phyloP scores from a whole-genome alignment of 108 stramenopile species.

The Pseudonitzschia multistriata region DNA sequence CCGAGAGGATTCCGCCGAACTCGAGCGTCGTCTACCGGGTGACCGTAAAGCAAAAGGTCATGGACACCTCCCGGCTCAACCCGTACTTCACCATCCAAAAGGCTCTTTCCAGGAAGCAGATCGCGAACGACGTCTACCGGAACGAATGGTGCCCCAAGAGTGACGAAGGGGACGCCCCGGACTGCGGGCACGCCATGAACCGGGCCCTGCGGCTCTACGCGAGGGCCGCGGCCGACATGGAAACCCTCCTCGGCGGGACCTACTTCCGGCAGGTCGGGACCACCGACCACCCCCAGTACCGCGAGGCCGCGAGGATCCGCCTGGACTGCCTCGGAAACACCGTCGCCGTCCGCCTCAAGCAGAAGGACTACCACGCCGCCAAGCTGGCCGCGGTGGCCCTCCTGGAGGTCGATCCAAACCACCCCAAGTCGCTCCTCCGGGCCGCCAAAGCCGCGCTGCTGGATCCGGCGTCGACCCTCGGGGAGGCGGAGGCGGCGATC shows the following conservation, averaged over 20 bases:
- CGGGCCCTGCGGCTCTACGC: conserved; percentile 36
- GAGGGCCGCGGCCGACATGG: conserved; percentile 33
- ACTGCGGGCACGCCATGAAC: conserved; percentile 28
- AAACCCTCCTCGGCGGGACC: conserved; percentile 26
- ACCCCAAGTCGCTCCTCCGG: conserved; percentile 49
- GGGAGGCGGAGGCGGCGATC: conserved; percentile 47
- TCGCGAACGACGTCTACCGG: conserved; percentile 58
- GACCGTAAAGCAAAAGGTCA: conserved; percentile 30
- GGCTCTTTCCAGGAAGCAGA: conserved; percentile 40
- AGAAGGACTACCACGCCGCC: conserved; percentile 48
- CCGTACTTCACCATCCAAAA: conserved; percentile 48
- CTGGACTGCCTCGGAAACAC: conserved; percentile 61
- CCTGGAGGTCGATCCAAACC: conserved; percentile 40
- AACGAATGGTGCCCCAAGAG: conserved; percentile 32
- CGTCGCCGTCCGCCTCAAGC: conserved; percentile 41
- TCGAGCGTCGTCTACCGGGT: conserved; percentile 47
- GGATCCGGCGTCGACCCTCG: conserved; percentile 47
- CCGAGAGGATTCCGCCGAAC: conserved; percentile 45
- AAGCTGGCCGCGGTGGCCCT: conserved; percentile 49
- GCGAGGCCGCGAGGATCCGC: conserved; percentile 27
- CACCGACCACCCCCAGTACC: conserved; percentile 38
- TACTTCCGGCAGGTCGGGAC: conserved; percentile 31
- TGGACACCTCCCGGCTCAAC: conserved; percentile 44
- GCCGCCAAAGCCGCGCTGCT: conserved; percentile 48
- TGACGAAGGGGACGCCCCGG: conserved; percentile 9